Evolutionary conservation across 1,284 basidiomycete genomes (phyloP).

Genomic region (Anthracocystis panici-leucophaei): DNA sequence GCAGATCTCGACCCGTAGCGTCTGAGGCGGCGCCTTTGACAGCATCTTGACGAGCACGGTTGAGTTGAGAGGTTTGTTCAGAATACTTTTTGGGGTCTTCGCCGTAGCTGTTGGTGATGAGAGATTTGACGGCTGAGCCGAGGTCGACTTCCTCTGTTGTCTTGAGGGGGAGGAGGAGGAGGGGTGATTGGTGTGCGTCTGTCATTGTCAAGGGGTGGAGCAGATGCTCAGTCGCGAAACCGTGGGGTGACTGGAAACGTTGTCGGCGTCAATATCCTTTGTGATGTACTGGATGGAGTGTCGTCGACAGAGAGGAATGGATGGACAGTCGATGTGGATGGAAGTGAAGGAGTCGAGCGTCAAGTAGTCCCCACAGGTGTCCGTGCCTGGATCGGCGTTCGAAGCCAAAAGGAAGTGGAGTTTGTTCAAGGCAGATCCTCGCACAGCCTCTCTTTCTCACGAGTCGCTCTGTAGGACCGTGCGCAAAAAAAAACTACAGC

Average conservation of each 20-base stretch:
- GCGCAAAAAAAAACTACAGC: not conserved
- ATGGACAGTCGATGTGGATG: not conserved
- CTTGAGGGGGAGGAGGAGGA: slow-evolving; percentile 72
- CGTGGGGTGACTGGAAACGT: not conserved
- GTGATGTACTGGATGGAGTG: not conserved
- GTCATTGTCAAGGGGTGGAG: slow-evolving; percentile 31
- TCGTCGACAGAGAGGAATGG: not conserved
- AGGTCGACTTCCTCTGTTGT: slow-evolving; percentile 81
- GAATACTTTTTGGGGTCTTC: slow-evolving; percentile 89
- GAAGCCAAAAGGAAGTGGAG: slow-evolving; percentile 11
- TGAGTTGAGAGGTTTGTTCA: slow-evolving; percentile 83
- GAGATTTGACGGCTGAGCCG: slow-evolving; percentile 84
- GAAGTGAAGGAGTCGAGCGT: not conserved
- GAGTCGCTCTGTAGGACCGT: slow-evolving; percentile 2
- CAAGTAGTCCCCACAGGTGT: too few species aligned
- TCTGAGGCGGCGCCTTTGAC: slow-evolving; percentile 90
- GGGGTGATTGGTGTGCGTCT: slow-evolving; percentile 46
- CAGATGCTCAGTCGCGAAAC: not conserved
- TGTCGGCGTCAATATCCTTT: not conserved
- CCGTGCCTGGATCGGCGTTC: slow-evolving; percentile 1
- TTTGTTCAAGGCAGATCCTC: not conserved
- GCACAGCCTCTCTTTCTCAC: not conserved
- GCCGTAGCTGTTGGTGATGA: slow-evolving; percentile 92
- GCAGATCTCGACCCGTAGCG: slow-evolving; percentile 77
- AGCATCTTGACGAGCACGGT: slow-evolving; percentile 92